Evolutionary conservation across 495 filamentous ascomycete genomes (phyloP).

Genomic region (Talaromyces nanjingensis): DNA sequence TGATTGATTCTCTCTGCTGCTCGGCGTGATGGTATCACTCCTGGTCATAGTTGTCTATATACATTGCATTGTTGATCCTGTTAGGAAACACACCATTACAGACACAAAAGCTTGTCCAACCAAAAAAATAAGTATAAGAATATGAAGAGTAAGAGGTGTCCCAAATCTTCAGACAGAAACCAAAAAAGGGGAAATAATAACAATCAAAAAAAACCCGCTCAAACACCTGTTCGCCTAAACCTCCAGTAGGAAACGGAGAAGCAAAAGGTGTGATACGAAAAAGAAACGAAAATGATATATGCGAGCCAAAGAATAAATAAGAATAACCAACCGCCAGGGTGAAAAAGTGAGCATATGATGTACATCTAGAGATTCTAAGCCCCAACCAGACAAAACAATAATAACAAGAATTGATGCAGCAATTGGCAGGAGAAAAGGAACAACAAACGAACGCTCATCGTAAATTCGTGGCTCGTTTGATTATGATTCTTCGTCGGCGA

Average conservation of each 20-base stretch:
- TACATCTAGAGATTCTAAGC: conserved; percentile 2
- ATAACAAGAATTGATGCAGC: background rate
- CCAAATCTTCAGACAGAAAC: background rate
- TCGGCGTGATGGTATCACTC: background rate
- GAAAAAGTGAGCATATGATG: conserved; percentile 1
- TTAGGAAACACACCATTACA: background rate
- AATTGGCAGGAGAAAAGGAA: background rate
- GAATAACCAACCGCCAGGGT: conserved; percentile 1
- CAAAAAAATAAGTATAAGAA: background rate
- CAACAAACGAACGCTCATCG: background rate
- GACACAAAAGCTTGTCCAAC: background rate
- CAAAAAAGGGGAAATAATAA: background rate
- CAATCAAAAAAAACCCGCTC: background rate
- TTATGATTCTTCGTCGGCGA: background rate
- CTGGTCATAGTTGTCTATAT: background rate
- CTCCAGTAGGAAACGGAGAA: background rate
- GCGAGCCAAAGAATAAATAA: background rate
- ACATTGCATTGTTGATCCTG: background rate
- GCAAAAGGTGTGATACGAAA: background rate
- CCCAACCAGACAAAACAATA: background rate
- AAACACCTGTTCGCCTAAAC: background rate
- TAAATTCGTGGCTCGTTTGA: background rate
- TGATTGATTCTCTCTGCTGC: background rate
- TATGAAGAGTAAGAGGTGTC: background rate
- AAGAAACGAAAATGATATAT: conserved; percentile 1